phyloP scores from a whole-genome alignment of 2,329 filamentous ascomycete species.

The Fonsecaea pedrosoi region DNA sequence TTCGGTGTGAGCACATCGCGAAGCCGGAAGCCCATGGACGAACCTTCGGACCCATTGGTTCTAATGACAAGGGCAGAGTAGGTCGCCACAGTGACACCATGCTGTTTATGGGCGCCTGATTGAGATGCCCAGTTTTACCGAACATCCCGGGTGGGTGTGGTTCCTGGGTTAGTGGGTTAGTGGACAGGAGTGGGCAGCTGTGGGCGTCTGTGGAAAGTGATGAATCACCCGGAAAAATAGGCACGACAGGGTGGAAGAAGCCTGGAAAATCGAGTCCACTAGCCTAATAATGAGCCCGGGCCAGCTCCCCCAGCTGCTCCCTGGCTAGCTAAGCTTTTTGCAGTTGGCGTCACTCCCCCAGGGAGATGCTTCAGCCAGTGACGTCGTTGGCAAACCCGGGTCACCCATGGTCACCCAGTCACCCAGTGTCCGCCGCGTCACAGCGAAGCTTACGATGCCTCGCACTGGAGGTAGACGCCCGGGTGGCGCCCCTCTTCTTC shows the following conservation, averaged over 20 bases:
- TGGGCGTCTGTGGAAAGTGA: background rate
- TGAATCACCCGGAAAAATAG: background rate
- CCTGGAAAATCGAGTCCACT: background rate
- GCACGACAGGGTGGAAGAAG: background rate
- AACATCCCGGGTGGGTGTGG: background rate
- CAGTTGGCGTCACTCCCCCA: conserved; percentile 13
- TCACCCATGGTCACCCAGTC: background rate
- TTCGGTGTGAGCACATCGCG: conserved; percentile 7
- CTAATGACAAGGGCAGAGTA: conserved; percentile 1
- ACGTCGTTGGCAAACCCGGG: conserved; percentile 21
- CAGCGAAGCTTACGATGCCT: conserved; percentile 1
- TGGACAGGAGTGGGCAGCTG: background rate
- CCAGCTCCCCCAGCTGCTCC: background rate
- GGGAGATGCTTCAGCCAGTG: conserved; percentile 14
- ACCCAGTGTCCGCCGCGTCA: conserved; percentile 17
- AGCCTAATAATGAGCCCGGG: background rate
- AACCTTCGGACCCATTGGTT: background rate
- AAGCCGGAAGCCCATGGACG: background rate
- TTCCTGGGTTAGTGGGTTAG: background rate
- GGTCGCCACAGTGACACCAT: conserved; percentile 27
- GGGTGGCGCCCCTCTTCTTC: background rate
- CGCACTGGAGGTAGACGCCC: background rate
- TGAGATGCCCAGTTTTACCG: background rate
- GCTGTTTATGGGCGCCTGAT: conserved; percentile 1
- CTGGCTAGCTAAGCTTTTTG: conserved; percentile 17